Evolutionary conservation across 768 basidiomycete species (phyloP).

Genomic region (Mycena kentingensis): DNA sequence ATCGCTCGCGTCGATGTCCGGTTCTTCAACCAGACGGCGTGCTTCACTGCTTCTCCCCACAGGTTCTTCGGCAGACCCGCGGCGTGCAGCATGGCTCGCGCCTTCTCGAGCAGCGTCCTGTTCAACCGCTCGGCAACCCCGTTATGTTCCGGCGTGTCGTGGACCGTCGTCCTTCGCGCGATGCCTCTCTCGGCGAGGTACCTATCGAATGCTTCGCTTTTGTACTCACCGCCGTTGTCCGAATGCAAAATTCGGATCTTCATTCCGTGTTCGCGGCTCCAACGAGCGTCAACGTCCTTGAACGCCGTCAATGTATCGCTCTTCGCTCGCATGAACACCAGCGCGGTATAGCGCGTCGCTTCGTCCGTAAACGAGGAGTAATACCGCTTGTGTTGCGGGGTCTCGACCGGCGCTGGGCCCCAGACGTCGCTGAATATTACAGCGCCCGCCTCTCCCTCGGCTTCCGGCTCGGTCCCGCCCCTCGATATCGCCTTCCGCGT

Average conservation of each 20-base stretch:
- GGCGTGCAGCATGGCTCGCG: constrained; percentile 31
- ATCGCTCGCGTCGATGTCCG: constrained; percentile 24
- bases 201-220: constrained; percentile 21
- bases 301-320: constrained; percentile 27
- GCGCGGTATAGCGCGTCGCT: constrained; percentile 22
- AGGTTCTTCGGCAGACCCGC: constrained; percentile 30
- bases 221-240: constrained; percentile 33
- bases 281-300: constrained; percentile 25
- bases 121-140: constrained; percentile 40
- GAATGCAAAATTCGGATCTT: constrained; percentile 30
- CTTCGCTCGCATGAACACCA: constrained; percentile 30
- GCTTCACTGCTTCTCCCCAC: constrained; percentile 33
- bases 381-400: constrained; percentile 26
- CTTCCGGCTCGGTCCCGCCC: constrained; percentile 17
- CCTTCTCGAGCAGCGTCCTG: constrained; percentile 29
- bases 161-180: constrained; percentile 22
- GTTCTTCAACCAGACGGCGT: constrained; percentile 30
- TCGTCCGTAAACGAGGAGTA: constrained; percentile 38
- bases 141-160: constrained; percentile 35
- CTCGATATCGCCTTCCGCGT: constrained; percentile 28
- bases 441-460: constrained; percentile 28
- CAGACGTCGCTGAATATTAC: constrained; percentile 38
- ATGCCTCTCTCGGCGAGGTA: constrained; percentile 24
- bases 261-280: constrained; percentile 24
- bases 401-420: constrained; percentile 31